Evolutionary conservation across 768 basidiomycete species (phyloP), one percentile per base, ranked within the genome.

Genomic region (Neoboletus brunneissimus): DNA sequence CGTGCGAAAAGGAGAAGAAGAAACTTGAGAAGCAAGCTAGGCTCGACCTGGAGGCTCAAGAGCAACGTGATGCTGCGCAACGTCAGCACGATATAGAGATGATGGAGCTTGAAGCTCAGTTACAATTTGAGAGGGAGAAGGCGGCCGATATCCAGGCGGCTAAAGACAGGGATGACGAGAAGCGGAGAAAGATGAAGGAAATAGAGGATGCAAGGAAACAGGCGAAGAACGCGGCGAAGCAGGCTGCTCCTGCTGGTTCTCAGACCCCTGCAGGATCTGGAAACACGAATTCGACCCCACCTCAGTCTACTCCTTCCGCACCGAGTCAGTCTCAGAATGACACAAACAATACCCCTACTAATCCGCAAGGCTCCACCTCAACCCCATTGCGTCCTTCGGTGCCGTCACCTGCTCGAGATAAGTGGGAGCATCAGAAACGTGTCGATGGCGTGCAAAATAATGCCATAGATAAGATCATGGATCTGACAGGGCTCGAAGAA

Each of bases 391-490:
- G 42, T 48, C 58, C 60, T 34, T 60, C 49, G 18, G 48, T 57
- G 13, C 20, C 59, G 1, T 61, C 59, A 1, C 60, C 54, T 11
- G 54, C 59, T 43, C 54, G 59, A 23, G 59, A 60, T 5, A 62
- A 51, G 44, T 61, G 60, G 59, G 59, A 61, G 22, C 22, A 58
- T 18, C 59, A 61, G 68, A 88, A 88, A 66, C 64, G 63, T 1
- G 48, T 82, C 2, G 79, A 82, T n/a, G 85, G 86, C 6, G 76
- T 73, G 3, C 70, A 61, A 20, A 84, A 84, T 52, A 53, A 63
- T 5, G 71, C 78, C 16, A 79, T 88, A n/a, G 87, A 88, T 55
- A 71, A 73, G 4, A 78, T 88, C 58, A 88, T 88, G 86, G 77
- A 69, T 20, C 78, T 88, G 79, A 84, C 77, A 3, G 87, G 87